Evolutionary conservation across 257 asterid genomes (phyloP), one percentile per base, ranked within the genome.

Genomic region (Nicotiana undulata): DNA sequence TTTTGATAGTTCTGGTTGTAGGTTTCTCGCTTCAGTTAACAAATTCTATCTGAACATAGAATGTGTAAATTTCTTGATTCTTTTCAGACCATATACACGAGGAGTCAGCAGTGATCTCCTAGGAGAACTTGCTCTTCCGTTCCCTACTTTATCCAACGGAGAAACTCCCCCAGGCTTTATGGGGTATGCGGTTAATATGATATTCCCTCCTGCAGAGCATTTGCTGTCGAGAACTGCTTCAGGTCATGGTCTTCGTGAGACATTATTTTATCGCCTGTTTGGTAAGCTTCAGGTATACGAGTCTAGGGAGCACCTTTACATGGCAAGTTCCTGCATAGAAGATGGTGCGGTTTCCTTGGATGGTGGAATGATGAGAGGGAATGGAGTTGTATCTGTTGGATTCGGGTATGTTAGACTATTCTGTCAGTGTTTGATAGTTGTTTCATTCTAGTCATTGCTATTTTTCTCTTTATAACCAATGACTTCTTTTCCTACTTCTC

Each of bases 271-370:
- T 81, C 85, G 88, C 44, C 95, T 92, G 13, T 78, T 93, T 59
- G 94, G 94, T 8, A 80, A 86, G 82, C 93, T 91, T 81, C 98
- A 92, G 84, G 97, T 93, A 29, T 92, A 92, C n/a, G 15, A 63
- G 60, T 81, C 79, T 52, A 86, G 87, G 29, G 67, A 85, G 13
- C 56, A 79, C 80, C 88, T 93, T 95, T 81, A 75, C 81, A 76
- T 17, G 64, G 95, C 98, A 6, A 63, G 58, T 20, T 84, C 93
- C 20, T 89, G 88, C 86, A 85, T 88, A 34, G 81, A 80, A 77
- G 87, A 77, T 0, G 87, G 86, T 20, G 97, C 91, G 4, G 83
- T 92, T 79, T 93, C 98, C 3, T 75, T 93, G 79, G 97, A 93
- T 82, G 98, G 97, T 20, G 91, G 87, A 13, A 86, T 92, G 15